A percentile compares a stretch with the other conserved stretches of the same genome.
Conservation (phyloP, 2,329 filamentous ascomycete species). For the Hypoxylon sp. region DNA sequence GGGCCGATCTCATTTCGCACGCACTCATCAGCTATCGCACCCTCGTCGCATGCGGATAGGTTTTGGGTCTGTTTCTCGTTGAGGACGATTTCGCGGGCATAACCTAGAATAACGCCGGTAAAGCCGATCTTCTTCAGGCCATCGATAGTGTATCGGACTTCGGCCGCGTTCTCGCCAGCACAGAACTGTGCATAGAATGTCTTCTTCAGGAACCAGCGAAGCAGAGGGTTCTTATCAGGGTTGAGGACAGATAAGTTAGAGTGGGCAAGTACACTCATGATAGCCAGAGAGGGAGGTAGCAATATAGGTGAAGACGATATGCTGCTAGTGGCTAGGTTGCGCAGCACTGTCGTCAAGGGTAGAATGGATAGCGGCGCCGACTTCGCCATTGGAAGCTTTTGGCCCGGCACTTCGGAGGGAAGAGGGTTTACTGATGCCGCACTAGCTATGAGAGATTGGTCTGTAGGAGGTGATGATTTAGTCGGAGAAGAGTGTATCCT, state of each 20-base stretch:
- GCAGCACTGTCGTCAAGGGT: constrained; percentile 71
- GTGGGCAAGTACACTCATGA: constrained; percentile 75
- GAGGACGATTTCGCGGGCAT: constrained; percentile 82
- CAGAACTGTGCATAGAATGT: constrained; percentile 95
- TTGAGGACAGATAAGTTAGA: constrained; percentile 72
- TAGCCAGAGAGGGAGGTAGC: constrained; percentile 72
- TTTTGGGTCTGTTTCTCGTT: constrained; percentile 60
- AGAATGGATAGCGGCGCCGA: constrained; percentile 67
- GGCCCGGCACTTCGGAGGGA: constrained; percentile 27
- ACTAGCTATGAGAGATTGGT: constrained; percentile 29
- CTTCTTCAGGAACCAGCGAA: constrained; percentile 75
- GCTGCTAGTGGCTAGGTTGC: constrained; percentile 73
- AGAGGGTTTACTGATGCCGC: constrained; percentile 29
- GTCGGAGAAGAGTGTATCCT: constrained; percentile 43
- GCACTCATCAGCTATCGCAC: constrained; percentile 57
- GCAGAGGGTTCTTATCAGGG: constrained; percentile 77
- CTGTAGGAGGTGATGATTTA: constrained; percentile 34
- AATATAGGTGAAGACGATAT: constrained; percentile 76
- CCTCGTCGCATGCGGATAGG: constrained; percentile 55
- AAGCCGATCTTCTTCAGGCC: constrained; percentile 79
- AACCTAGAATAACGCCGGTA: constrained; percentile 83
- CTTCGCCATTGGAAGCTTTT: constrained; percentile 34
- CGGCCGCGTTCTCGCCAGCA: constrained; percentile 75
- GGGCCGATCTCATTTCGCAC: constrained; percentile 68
- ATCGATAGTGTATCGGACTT: constrained; percentile 72